These are phyloP conservation scores for Lotmaria passim DNA, from an alignment of 208 protist genomes.

Conservation along the genomic window DNA sequence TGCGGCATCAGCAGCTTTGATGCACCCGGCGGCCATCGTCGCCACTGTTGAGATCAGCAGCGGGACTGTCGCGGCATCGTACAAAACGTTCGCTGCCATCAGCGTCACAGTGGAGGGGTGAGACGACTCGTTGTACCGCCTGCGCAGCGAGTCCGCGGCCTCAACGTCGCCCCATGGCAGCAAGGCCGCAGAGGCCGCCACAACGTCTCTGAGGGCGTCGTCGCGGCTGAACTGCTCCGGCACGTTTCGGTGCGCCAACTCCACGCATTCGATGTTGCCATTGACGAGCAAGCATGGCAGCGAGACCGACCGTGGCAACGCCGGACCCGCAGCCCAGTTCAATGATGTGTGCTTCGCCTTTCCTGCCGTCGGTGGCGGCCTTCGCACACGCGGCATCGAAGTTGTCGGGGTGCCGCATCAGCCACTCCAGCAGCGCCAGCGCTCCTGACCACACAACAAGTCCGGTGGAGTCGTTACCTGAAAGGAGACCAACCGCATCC, in stretches of 20 bases:
- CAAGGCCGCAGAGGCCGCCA: slow-evolving; percentile 14
- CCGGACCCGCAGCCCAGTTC: slow-evolving; percentile 50
- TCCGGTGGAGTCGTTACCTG: slow-evolving; percentile 40
- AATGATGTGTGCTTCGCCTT: slow-evolving; percentile 1
- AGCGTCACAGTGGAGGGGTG: slow-evolving; percentile 4
- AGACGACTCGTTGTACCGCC: neutral
- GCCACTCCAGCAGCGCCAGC: slow-evolving; percentile 47
- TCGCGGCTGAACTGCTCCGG: slow-evolving; percentile 20
- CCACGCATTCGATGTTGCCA: slow-evolving; percentile 43
- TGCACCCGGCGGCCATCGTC: neutral
- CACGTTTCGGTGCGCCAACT: slow-evolving; percentile 30
- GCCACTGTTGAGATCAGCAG: slow-evolving; percentile 38
- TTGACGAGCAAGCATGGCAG: slow-evolving; percentile 20
- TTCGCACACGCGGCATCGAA: neutral
- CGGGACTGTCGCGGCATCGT: slow-evolving; percentile 34
- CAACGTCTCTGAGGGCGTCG: neutral
- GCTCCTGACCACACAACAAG: slow-evolving; percentile 48
- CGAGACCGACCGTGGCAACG: slow-evolving; percentile 32
- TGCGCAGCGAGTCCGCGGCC: neutral
- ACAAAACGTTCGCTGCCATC: slow-evolving; percentile 48
- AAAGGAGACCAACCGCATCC: slow-evolving; percentile 42
- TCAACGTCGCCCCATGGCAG: slow-evolving; percentile 31
- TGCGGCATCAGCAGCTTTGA: neutral
- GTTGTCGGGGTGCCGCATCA: slow-evolving; percentile 2
- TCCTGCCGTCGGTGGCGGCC: neutral